These are phyloP conservation scores for Trichosporon inkin DNA, from an alignment of 1,284 basidiomycete genomes.

Conservation along the genomic window DNA sequence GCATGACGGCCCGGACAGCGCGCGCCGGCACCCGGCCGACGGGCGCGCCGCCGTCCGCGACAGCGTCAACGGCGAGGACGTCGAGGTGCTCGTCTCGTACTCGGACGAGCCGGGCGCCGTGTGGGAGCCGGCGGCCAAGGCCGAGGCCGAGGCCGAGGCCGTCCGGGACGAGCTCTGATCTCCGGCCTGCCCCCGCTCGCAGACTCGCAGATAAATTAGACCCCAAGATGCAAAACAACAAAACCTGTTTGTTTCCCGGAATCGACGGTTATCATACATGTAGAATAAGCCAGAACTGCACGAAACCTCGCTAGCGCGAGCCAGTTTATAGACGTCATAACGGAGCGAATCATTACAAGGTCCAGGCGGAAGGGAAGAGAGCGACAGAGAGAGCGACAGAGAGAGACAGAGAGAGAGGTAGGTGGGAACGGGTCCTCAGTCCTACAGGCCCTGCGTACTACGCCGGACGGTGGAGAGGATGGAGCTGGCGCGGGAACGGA, in stretches of 20 bases:
- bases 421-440: no score
- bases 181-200: background rate
- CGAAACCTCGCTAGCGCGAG: no score
- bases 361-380: no score
- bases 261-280: no score
- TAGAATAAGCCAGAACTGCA: no score
- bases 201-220: no score
- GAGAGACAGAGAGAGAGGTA: no score
- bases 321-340: no score
- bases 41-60: background rate
- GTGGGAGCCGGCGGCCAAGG: background rate
- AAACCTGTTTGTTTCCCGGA: background rate
- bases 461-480: constrained; percentile 24
- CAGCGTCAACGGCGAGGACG: background rate
- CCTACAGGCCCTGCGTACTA: background rate
- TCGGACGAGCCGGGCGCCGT: background rate
- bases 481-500: constrained; percentile 24
- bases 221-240: no score
- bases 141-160: background rate
- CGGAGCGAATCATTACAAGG: no score
- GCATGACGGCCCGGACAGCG: no score
- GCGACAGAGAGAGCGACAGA: no score
- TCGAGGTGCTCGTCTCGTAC: background rate
- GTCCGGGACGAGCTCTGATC: background rate
- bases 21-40: background rate